A percentile compares a stretch with the other conserved stretches of the same genome.
These are phyloP conservation scores for Ceratobasidium sp. DNA, from an alignment of 1,284 basidiomycete species.

Conservation along the genomic window DNA sequence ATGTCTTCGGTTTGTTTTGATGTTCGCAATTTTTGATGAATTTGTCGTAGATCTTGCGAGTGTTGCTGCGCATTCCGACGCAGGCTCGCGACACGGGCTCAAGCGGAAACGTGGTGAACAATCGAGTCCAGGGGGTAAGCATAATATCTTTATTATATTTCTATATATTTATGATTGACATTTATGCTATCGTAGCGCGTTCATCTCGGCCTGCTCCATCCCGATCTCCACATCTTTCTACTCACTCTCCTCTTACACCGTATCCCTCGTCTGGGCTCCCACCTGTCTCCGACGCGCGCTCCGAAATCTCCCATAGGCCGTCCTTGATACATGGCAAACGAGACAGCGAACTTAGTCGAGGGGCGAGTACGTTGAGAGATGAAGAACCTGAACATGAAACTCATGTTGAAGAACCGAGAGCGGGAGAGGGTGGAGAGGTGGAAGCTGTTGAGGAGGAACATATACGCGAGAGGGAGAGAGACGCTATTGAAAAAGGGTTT, in stretches of 20 bases:
- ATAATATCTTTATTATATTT: not conserved
- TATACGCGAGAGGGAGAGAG: slow-evolving; percentile 40
- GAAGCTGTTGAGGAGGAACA: slow-evolving; percentile 30
- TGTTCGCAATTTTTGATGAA: slow-evolving; percentile 1
- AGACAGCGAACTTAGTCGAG: slow-evolving; percentile 19
- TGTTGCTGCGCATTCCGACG: slow-evolving; percentile 40
- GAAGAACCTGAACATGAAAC: slow-evolving; percentile 27
- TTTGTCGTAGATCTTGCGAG: slow-evolving; percentile 43
- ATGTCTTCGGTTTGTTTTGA: not conserved
- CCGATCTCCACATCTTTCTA: not conserved
- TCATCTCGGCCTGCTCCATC: slow-evolving; percentile 18
- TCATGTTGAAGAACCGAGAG: slow-evolving; percentile 9
- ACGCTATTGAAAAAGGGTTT: slow-evolving; percentile 50
- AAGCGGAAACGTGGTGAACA: slow-evolving; percentile 32
- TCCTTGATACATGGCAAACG: not conserved
- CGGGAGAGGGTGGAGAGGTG: slow-evolving; percentile 3
- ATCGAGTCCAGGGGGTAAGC: slow-evolving; percentile 18
- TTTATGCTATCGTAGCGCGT: not conserved
- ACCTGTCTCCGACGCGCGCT: slow-evolving; percentile 1
- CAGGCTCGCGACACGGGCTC: slow-evolving; percentile 9
- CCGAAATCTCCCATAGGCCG: not conserved
- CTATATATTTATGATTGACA: not conserved
- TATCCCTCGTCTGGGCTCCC: not conserved
- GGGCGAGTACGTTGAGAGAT: slow-evolving; percentile 36
- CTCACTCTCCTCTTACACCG: slow-evolving; percentile 4